Evolutionary conservation across 2,329 filamentous ascomycete genomes (phyloP), one percentile per base, ranked within the genome.

Genomic region (Xylariaceae sp.): DNA sequence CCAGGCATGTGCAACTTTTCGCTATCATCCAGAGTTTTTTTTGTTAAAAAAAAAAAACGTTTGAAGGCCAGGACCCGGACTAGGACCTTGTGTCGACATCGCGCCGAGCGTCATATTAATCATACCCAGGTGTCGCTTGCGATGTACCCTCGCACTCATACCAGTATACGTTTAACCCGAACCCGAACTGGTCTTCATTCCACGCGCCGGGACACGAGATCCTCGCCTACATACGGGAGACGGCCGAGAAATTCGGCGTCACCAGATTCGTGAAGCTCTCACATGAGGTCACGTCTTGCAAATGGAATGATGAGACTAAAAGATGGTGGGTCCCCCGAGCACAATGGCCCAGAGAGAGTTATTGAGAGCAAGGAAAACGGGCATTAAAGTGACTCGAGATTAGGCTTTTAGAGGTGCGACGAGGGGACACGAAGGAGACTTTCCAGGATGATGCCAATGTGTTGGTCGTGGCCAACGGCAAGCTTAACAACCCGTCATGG

Each of bases 121-220:
- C 26, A 41, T 32, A 4, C 1, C 19, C 8, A 69, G 68, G 67
- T 0, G 66, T 67, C 35, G 67, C 67, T 31, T 69, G 67, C 53
- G 68, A 70, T 42, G 64, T 71, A 12, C 70, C 70, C 4, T 71
- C 76, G 5, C 79, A 81, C 58, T 79, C 78, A 6, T 82, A 82
- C 62, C 78, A 79, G 57, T 81, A 79, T 61, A 73, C 77, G 0
- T 81, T 79, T 65, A 76, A 78, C 30, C 79, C 79, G 0, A 82
- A 82, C 52, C 75, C 78, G 3, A 63, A 77, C 54, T 82, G 79
- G 79, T 76, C 74, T 6, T 67, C 72, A 26, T 74, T 80, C 39
- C 82, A 80, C 59, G 76, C 75, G 2, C 73, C 73, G 0, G 72
- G 71, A 29, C 48, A 51, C n/a, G 79, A 82, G 62, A 79, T 80